Evolutionary conservation across 2,329 filamentous ascomycete genomes (phyloP).

Genomic region (Fusarium concolor): DNA sequence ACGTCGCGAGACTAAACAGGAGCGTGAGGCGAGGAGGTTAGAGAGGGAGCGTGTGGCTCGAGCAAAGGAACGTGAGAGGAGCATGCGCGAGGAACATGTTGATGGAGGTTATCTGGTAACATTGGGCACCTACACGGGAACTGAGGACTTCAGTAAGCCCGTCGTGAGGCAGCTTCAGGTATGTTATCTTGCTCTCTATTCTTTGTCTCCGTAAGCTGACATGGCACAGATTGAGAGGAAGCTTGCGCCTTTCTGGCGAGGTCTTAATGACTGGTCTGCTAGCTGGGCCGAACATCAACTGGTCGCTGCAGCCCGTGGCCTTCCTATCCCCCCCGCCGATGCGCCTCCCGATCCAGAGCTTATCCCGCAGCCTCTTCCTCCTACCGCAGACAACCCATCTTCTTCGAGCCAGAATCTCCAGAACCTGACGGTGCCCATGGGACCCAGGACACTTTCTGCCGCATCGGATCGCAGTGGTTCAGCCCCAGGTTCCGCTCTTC

Average conservation of each 20-base stretch:
- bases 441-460: conserved; percentile 79
- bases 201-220: conserved; percentile 28
- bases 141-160: conserved; percentile 92
- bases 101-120: conserved; percentile 97
- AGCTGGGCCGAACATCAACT: conserved; percentile 96
- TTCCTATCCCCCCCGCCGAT: conserved; percentile 86
- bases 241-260: conserved; percentile 94
- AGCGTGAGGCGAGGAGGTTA: conserved; percentile 85
- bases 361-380: conserved; percentile 60
- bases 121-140: conserved; percentile 89
- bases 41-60: conserved; percentile 83
- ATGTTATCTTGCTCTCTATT: conserved; percentile 45
- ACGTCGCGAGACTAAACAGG: conserved; percentile 88
- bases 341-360: conserved; percentile 79
- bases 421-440: conserved; percentile 82
- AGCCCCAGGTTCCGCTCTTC: conserved; percentile 66
- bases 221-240: conserved; percentile 84
- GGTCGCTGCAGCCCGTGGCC: conserved; percentile 86
- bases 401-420: conserved; percentile 69
- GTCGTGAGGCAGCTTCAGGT: conserved; percentile 93
- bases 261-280: conserved; percentile 87
- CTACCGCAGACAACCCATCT: conserved; percentile 57
- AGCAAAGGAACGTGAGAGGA: conserved; percentile 87
- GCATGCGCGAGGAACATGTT: conserved; percentile 89
- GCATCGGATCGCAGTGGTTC: conserved; percentile 77